phyloP scores from a whole-genome alignment of 2,329 filamentous ascomycete genomes.

The Trichoderma afroharzianum region DNA sequence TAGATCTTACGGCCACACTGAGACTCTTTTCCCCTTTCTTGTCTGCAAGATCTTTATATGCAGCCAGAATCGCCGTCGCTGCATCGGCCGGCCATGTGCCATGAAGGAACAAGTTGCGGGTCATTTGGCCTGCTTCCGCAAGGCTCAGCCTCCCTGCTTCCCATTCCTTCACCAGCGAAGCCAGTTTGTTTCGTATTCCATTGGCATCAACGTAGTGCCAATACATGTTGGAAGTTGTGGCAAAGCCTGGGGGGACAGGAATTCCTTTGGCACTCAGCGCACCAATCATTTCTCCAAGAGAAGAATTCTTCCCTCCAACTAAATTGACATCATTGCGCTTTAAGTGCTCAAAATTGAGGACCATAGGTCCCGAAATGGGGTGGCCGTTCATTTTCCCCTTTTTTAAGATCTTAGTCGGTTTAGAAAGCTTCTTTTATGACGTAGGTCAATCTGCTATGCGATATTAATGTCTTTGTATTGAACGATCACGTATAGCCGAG shows the following conservation, averaged over 20 bases:
- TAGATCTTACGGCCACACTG: constrained; percentile 37
- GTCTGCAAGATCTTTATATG: constrained; percentile 29
- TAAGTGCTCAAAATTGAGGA: constrained; percentile 1
- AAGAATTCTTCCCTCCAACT: constrained; percentile 38
- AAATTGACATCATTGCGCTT: constrained; percentile 15
- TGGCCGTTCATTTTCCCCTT: background rate
- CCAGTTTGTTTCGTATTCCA: constrained; percentile 30
- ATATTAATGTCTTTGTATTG: background rate
- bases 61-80: constrained; percentile 26
- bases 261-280: constrained; percentile 29
- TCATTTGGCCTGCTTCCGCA: constrained; percentile 29
- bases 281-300: constrained; percentile 37
- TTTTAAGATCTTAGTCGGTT: background rate
- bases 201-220: constrained; percentile 34
- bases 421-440: background rate
- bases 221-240: constrained; percentile 33
- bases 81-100: constrained; percentile 31
- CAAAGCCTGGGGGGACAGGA: constrained; percentile 34
- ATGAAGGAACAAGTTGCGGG: constrained; percentile 30
- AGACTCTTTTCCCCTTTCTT: constrained; percentile 23
- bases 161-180: constrained; percentile 29
- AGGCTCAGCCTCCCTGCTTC: constrained; percentile 27
- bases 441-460: background rate
- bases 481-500: background rate
- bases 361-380: background rate